A percentile compares a stretch with the other conserved stretches of the same genome.
These are phyloP conservation scores for Bimuria novae-zelandiae DNA, from an alignment of 2,329 filamentous ascomycete species.

Conservation along the genomic window DNA sequence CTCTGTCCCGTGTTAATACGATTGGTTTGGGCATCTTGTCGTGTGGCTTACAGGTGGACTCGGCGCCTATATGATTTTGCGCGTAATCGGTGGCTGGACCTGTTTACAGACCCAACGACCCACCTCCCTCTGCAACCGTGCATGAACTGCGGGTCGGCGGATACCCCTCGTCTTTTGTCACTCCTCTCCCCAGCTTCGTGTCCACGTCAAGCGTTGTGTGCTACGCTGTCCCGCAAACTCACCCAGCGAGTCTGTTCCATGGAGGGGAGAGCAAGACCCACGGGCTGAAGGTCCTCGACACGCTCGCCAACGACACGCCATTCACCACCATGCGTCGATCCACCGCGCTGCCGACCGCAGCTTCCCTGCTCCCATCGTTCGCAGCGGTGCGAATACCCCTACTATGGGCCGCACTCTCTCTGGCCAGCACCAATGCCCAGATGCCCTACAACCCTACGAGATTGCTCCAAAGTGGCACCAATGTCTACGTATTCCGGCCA, in stretches of 20 bases:
- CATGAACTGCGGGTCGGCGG: slow-evolving; percentile 40
- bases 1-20: neutral
- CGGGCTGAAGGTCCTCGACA: slow-evolving; percentile 19
- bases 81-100: slow-evolving; percentile 33
- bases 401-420: slow-evolving; percentile 12
- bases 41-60: slow-evolving; percentile 13
- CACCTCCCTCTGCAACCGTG: slow-evolving; percentile 35
- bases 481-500: slow-evolving; percentile 73
- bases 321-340: slow-evolving; percentile 14
- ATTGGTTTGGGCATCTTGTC: slow-evolving; percentile 21
- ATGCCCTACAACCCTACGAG: slow-evolving; percentile 80
- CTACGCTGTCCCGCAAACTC: slow-evolving; percentile 13
- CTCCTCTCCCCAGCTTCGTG: slow-evolving; percentile 5
- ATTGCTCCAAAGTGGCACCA: slow-evolving; percentile 63
- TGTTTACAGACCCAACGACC: slow-evolving; percentile 40
- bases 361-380: slow-evolving; percentile 7
- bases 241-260: slow-evolving; percentile 18
- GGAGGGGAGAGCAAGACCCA: slow-evolving; percentile 15
- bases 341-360: slow-evolving; percentile 3
- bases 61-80: slow-evolving; percentile 19
- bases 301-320: neutral
- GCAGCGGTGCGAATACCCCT: slow-evolving; percentile 12
- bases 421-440: slow-evolving; percentile 35
- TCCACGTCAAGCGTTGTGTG: slow-evolving; percentile 12
- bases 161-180: slow-evolving; percentile 18